These are phyloP conservation scores for Sequoia sempervirens DNA, from an alignment of 75 land plant species.

Conservation along the genomic window DNA sequence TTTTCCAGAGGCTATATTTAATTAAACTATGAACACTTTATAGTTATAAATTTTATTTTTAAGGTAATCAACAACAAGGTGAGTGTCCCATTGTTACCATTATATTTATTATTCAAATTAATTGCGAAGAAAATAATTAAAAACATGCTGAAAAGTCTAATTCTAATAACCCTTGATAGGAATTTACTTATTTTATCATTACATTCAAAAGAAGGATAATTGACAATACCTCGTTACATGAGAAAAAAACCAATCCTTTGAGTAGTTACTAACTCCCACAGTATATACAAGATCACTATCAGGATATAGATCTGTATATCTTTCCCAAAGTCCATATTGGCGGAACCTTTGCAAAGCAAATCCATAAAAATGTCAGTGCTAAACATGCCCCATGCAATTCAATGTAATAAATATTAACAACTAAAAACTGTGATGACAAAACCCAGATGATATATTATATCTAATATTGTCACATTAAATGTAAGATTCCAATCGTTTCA, in stretches of 20 bases:
- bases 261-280: conserved; percentile 49
- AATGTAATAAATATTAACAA: background rate
- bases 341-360: conserved; percentile 34
- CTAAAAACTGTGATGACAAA: background rate
- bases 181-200: background rate
- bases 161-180: background rate
- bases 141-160: background rate
- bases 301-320: conserved; percentile 64
- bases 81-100: background rate
- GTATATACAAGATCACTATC: conserved; percentile 51
- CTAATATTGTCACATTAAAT: background rate
- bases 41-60: no score
- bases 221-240: conserved; percentile 50
- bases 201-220: background rate
- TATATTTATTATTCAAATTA: background rate
- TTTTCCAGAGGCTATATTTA: background rate
- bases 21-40: no score
- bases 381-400: background rate
- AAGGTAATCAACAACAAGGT: no score
- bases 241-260: conserved; percentile 62
- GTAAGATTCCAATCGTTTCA: background rate
- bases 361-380: background rate
- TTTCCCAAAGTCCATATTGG: conserved; percentile 74
- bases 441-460: background rate
- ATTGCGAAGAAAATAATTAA: background rate